phyloP scores from a whole-genome alignment of 208 protist species.

The Angomonas ambiguus region DNA sequence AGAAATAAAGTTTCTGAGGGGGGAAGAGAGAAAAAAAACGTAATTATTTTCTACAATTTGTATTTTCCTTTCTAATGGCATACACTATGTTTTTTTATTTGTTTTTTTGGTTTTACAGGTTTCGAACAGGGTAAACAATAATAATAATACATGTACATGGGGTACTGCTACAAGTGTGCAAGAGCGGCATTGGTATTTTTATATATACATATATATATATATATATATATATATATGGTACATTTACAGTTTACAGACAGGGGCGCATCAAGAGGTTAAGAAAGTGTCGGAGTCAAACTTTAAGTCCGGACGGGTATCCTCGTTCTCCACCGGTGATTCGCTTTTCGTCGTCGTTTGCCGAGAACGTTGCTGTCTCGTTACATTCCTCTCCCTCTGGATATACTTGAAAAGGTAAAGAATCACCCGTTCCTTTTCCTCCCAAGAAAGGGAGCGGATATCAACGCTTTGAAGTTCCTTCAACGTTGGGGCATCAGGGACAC shows the following conservation, averaged over 20 bases:
- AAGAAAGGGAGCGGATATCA: constrained; percentile 74
- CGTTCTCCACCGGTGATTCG: background rate
- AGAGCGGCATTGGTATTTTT: background rate
- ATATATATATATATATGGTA: no score
- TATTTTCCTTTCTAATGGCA: no score
- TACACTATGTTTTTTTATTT: no score
- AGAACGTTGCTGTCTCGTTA: background rate
- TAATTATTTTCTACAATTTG: background rate
- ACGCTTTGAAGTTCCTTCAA: constrained; percentile 51
- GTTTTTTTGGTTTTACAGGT: no score
- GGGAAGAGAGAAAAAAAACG: constrained; percentile 6
- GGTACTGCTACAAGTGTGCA: background rate
- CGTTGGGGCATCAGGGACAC: constrained; percentile 39
- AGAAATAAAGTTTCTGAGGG: no score
- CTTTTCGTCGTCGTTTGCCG: background rate
- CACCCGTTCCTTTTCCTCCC: constrained; percentile 89
- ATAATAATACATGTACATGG: background rate
- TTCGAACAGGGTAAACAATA: no score
- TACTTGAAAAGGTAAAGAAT: constrained; percentile 76
- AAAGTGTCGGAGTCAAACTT: constrained; percentile 30
- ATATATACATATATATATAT: no score
- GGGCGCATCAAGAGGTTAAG: constrained; percentile 33
- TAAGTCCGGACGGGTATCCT: no score
- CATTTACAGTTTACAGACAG: no score
- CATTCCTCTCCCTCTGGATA: constrained; percentile 36